Conservation (phyloP, 345 rosid species). For the Jatropha curcas region DNA sequence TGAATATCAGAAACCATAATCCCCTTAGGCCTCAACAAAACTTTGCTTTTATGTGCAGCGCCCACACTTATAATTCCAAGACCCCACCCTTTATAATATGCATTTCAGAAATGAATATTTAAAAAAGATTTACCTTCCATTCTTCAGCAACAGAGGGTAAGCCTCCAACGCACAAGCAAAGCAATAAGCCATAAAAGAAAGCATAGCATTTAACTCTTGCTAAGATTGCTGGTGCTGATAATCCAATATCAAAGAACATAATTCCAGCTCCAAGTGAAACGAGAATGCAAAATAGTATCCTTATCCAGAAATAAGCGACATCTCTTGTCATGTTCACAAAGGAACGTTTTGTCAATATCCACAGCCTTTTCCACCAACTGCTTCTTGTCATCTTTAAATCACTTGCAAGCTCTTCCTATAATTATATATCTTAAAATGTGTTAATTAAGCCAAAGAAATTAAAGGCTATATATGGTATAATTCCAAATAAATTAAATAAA, state of each 20-base stretch:
- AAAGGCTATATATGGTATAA: not conserved
- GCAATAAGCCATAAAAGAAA: slow-evolving; percentile 36
- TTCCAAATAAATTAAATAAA: not conserved
- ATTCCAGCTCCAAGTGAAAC: slow-evolving; percentile 28
- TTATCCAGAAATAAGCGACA: slow-evolving; percentile 40
- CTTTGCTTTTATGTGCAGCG: no score
- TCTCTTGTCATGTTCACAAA: slow-evolving; percentile 39
- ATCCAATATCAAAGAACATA: slow-evolving; percentile 31
- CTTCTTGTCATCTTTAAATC: slow-evolving; percentile 3
- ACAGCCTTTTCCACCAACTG: slow-evolving; percentile 34
- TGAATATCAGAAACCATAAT: no score
- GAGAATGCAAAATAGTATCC: slow-evolving; percentile 29
- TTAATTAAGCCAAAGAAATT: not conserved
- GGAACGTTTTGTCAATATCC: slow-evolving; percentile 30
- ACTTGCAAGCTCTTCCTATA: slow-evolving; percentile 10
- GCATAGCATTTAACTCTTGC: slow-evolving; percentile 26
- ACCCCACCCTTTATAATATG: no score
- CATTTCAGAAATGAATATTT: no score
- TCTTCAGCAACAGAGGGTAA: slow-evolving; percentile 42
- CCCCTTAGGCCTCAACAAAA: no score
- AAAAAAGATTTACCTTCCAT: slow-evolving; percentile 35
- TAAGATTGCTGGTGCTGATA: slow-evolving; percentile 12
- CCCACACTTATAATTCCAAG: no score
- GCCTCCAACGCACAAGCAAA: slow-evolving; percentile 38
- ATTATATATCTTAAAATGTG: not conserved